A percentile compares a stretch with the other conserved stretches of the same genome.
Conservation (phyloP, 1,284 basidiomycete genomes). For the Naganishia cerealis region DNA sequence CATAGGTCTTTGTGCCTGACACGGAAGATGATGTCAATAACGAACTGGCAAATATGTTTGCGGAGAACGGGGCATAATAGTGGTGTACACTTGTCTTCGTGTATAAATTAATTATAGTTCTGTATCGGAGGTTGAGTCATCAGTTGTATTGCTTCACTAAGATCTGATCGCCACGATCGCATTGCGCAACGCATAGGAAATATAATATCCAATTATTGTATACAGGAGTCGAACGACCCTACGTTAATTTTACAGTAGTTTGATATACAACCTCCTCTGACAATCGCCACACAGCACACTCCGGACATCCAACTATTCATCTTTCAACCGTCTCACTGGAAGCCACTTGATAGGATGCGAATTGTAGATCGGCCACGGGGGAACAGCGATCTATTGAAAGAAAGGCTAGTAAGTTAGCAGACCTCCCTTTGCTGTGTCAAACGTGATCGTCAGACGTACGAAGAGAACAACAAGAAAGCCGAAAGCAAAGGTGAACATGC, state of each 20-base stretch:
- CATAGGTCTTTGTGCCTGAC: constrained; percentile 66
- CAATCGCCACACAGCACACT: not conserved
- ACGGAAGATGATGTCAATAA: constrained; percentile 68
- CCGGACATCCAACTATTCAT: constrained; percentile 5
- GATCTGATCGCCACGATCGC: not conserved
- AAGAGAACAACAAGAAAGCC: constrained; percentile 32
- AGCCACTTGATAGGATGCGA: constrained; percentile 33
- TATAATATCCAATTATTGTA: not conserved
- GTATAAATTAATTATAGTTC: not conserved
- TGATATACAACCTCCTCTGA: constrained; percentile 13
- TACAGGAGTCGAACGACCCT: not conserved
- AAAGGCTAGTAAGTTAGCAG: not conserved
- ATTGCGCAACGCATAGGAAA: no score
- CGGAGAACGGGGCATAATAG: constrained; percentile 36
- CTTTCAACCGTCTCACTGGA: constrained; percentile 21
- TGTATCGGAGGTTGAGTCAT: not conserved
- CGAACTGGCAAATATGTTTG: constrained; percentile 66
- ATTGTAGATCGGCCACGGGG: constrained; percentile 34
- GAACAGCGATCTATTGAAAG: constrained; percentile 25
- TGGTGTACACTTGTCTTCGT: not conserved
- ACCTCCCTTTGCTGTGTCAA: not conserved
- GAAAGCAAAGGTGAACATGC: constrained; percentile 28
- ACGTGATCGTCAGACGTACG: constrained; percentile 2
- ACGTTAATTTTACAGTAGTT: not conserved
- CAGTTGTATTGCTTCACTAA: not conserved